Evolutionary conservation across 139 green algal species (phyloP), one percentile per base, ranked within the genome.

Genomic region (Microglena sp.): DNA sequence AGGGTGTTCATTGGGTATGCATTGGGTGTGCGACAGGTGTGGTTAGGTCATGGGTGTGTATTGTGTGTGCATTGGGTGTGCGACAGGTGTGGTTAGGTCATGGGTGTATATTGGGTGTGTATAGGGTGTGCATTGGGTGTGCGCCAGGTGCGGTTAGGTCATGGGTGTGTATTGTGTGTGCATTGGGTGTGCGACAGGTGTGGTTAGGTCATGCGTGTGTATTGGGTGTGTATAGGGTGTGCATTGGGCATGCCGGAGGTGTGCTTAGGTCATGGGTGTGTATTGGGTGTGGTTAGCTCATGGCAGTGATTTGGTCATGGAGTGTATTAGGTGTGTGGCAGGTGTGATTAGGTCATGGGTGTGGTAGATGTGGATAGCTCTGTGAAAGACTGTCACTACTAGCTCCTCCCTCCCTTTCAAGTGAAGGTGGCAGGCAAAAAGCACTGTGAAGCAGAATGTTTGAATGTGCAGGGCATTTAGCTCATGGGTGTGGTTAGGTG

Each of bases 321-420:
- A n/a, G n/a, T n/a, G n/a, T n/a, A n/a, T n/a, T n/a, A n/a, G n/a
- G n/a, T n/a, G n/a, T n/a, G n/a, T n/a, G n/a, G n/a, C n/a, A n/a
- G n/a, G n/a, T n/a, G n/a, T n/a, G n/a, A n/a, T n/a, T n/a, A n/a
- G n/a, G n/a, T n/a, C n/a, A n/a, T n/a, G n/a, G n/a, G n/a, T n/a
- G n/a, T n/a, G n/a, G n/a, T n/a, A n/a, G n/a, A n/a, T n/a, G n/a
- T n/a, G n/a, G n/a, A n/a, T n/a, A n/a, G n/a, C n/a, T n/a, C n/a
- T n/a, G n/a, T n/a, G n/a, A n/a, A 64, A 82, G 5, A 82, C 68
- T 0, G 74, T 82, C 2, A 84, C 74, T 1, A 84, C 74, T 34
- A 84, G 68, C 74, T 84, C 78, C 68, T 84, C 78, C 29, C 78
- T 57, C 27, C 79, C 80, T 54, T 84, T 84, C 3, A 86, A 55